Evolutionary conservation across 1,139 yeast genomes (phyloP), one percentile per base, ranked within the genome.

Genomic region (Neolecta irregularis): DNA sequence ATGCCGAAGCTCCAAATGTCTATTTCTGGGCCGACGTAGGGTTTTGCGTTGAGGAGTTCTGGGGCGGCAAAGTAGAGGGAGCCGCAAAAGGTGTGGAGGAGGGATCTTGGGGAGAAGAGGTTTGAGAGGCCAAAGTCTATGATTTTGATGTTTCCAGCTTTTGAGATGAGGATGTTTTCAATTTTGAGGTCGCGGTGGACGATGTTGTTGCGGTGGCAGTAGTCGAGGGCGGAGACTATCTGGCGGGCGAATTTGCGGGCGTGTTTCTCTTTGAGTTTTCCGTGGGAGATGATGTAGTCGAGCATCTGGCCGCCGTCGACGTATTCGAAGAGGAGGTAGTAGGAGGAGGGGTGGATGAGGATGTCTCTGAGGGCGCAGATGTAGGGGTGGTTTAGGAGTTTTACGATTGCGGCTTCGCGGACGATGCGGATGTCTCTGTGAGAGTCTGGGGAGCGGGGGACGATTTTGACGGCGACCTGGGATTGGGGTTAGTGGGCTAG

Each of bases 1-100:
- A 91, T 96, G 48, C 99, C 98, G 48, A 93, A 78, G 0, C 93
- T 79, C 99, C 99, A 91, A 36, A 91, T 96, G 55, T 91, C 99
- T 34, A 91, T 95, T 55, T 91, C 98, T 1, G 98, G 98, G 0
- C 98, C 99, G 24, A 70, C 64, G 50, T 91, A 91, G 0, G 95
- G 95, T 45, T 74, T 73, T 0, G 96, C 98, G 42, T 80, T 77
- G 41, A 91, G 64, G 46, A 91, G 64, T 54, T 91, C 99, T 0
- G 99, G 99, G 0, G 99, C 98, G 1, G 98, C 99, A 65, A 88
- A 91, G 55, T 91, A 91, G 37, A 91, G 64, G 1, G 96, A 83
- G 1, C 99, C 99, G 64, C 99, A 91, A 54, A 81, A 91, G 1
- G 99, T 91, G 51, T 80, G 81, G 48, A 91, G 68, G 37, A 81